phyloP scores from a whole-genome alignment of 352 stramenopile species.

The Globisporangium recalcitrans region DNA sequence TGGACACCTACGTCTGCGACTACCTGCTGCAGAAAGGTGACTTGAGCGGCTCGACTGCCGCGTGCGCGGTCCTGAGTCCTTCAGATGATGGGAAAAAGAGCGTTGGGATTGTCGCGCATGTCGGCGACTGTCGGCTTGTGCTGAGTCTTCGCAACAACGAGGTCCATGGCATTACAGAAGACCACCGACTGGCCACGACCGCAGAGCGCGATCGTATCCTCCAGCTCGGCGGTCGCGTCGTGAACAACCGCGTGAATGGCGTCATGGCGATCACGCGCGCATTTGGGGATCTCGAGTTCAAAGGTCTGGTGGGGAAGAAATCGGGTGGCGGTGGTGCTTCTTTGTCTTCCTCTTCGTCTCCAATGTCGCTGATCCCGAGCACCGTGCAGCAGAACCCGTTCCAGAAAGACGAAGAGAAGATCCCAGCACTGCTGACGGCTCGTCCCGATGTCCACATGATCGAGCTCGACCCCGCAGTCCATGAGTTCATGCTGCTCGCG shows the following conservation, averaged over 20 bases:
- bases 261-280: constrained; percentile 82
- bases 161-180: constrained; percentile 45
- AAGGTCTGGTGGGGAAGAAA: constrained; percentile 32
- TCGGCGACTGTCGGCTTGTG: constrained; percentile 75
- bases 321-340: not conserved
- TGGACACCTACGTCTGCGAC: constrained; percentile 69
- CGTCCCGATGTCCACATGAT: constrained; percentile 44
- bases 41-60: constrained; percentile 75
- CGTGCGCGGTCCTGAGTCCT: constrained; percentile 43
- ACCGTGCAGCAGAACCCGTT: constrained; percentile 27
- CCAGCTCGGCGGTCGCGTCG: constrained; percentile 47
- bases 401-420: constrained; percentile 46
- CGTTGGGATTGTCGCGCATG: constrained; percentile 42
- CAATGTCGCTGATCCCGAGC: constrained; percentile 11
- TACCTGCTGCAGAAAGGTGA: constrained; percentile 67
- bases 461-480: constrained; percentile 27
- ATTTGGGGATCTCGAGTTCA: constrained; percentile 84
- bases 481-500: constrained; percentile 71
- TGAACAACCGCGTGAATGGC: constrained; percentile 83
- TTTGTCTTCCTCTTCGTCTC: constrained; percentile 4
- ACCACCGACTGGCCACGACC: constrained; percentile 56
- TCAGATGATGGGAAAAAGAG: constrained; percentile 14
- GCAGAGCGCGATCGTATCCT: constrained; percentile 52
- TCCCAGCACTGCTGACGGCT: constrained; percentile 44
- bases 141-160: constrained; percentile 36